phyloP scores from a whole-genome alignment of 1,139 yeast species.

The Casaregolazyma lundiana region DNA sequence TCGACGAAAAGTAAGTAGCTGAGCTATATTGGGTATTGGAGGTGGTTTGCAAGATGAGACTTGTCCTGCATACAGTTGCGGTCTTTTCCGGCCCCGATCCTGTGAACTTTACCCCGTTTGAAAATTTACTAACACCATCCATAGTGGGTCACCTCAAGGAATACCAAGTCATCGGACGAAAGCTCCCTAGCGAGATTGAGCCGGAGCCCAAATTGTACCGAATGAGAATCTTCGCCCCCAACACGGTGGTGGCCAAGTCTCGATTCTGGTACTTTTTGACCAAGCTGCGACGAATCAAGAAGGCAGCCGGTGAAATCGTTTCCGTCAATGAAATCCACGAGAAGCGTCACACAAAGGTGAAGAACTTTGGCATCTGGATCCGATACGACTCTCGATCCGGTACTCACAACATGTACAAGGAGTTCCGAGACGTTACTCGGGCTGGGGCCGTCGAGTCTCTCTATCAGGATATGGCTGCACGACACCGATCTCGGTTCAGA shows the following conservation, averaged over 20 bases:
- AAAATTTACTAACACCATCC: not conserved
- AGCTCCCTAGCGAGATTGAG: slow-evolving; percentile 97
- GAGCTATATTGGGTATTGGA: not conserved
- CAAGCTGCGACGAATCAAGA: slow-evolving; percentile 98
- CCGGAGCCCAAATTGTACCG: slow-evolving; percentile 99
- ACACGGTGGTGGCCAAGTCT: slow-evolving; percentile 98
- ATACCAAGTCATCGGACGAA: slow-evolving; percentile 99
- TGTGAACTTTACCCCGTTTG: not conserved
- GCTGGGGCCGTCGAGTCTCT: slow-evolving; percentile 98
- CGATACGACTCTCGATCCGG: slow-evolving; percentile 99
- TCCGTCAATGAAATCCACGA: slow-evolving; percentile 88
- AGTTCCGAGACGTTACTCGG: slow-evolving; percentile 99
- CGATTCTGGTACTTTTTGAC: slow-evolving; percentile 99
- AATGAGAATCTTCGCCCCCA: slow-evolving; percentile 99
- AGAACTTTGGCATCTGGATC: slow-evolving; percentile 99
- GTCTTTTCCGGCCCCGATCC: too few relatives aligned
- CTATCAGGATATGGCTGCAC: slow-evolving; percentile 99
- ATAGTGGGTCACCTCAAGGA: slow-evolving; percentile 77
- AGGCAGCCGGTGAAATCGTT: slow-evolving; percentile 99
- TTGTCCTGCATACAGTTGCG: too few relatives aligned
- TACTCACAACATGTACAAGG: slow-evolving; percentile 99
- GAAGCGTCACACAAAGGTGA: slow-evolving; percentile 97
- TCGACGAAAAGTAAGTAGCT: slow-evolving; percentile 1
- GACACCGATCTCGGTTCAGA: slow-evolving; percentile 99
- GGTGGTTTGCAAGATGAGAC: too few relatives aligned